Conservation (phyloP, 352 stramenopile species). For the Paralagenidium karlingii region DNA sequence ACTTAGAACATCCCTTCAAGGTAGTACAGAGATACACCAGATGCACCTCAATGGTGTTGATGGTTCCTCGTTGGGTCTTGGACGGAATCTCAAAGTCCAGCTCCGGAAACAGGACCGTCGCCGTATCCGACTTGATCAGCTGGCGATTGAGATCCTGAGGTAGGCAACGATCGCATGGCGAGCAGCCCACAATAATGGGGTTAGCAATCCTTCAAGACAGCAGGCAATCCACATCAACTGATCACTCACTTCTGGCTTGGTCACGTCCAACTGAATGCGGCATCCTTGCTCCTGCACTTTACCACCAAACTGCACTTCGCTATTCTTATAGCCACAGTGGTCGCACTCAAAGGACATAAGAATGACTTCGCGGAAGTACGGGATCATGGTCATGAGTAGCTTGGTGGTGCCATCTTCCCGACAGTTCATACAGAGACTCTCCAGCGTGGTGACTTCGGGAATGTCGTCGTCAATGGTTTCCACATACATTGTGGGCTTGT, state of each 20-base stretch:
- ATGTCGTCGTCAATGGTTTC: conserved; percentile 36
- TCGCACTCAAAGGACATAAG: conserved; percentile 89
- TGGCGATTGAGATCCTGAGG: conserved; percentile 78
- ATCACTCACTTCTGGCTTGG: conserved; percentile 11
- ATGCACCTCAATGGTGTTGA: conserved; percentile 81
- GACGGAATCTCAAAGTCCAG: conserved; percentile 88
- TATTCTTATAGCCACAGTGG: conserved; percentile 76
- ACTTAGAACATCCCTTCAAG: background rate
- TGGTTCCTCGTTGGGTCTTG: conserved; percentile 69
- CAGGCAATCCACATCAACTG: no score
- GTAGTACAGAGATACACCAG: background rate
- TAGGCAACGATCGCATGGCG: no score
- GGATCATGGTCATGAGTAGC: conserved; percentile 87
- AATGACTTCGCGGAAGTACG: conserved; percentile 92
- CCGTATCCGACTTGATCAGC: conserved; percentile 85
- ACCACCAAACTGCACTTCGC: conserved; percentile 52
- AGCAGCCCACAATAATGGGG: no score
- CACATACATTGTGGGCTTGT: conserved; percentile 20
- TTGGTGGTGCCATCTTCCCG: conserved; percentile 73
- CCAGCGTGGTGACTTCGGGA: conserved; percentile 41
- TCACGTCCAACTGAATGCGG: conserved; percentile 39
- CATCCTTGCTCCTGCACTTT: conserved; percentile 54
- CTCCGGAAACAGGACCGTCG: conserved; percentile 51
- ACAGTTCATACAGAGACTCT: conserved; percentile 88
- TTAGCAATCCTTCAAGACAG: no score